phyloP scores from a whole-genome alignment of 2,329 filamentous ascomycete species.

The Cadophora sp. region DNA sequence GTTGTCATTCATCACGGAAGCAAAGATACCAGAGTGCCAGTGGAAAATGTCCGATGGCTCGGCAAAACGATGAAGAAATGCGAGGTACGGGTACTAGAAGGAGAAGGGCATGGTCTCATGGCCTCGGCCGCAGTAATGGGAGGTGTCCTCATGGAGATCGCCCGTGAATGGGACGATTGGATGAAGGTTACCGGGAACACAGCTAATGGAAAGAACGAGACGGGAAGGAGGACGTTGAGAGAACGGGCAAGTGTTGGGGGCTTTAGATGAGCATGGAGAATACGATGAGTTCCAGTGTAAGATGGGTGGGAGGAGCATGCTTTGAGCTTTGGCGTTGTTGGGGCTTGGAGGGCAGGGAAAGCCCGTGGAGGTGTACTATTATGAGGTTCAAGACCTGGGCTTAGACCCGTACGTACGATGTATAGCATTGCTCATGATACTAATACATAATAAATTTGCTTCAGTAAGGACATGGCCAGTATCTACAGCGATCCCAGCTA shows the following conservation, averaged over 20 bases:
- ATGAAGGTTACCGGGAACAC: constrained; percentile 61
- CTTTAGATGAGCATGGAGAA: constrained; percentile 37
- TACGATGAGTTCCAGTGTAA: constrained; percentile 15
- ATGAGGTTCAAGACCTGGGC: constrained; percentile 11
- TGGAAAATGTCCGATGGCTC: constrained; percentile 95
- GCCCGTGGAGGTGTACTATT: constrained; percentile 14
- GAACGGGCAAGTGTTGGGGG: constrained; percentile 43
- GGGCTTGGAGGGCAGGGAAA: not conserved
- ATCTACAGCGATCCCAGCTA: too few species aligned
- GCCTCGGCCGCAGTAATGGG: constrained; percentile 94
- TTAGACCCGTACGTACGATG: constrained; percentile 9
- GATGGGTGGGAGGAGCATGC: constrained; percentile 15
- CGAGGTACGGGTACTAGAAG: constrained; percentile 88
- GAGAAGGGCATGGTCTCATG: constrained; percentile 95
- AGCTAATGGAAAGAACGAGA: constrained; percentile 37
- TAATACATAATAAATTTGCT: constrained; percentile 25
- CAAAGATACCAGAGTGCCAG: constrained; percentile 87
- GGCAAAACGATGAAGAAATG: constrained; percentile 93
- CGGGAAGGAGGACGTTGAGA: constrained; percentile 36
- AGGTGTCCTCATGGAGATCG: constrained; percentile 91
- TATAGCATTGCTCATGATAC: constrained; percentile 22
- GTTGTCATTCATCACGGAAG: constrained; percentile 95
- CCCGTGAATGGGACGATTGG: constrained; percentile 93
- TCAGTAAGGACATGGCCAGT: not conserved
- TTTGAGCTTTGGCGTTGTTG: constrained; percentile 18